Evolutionary conservation across 1,284 basidiomycete genomes (phyloP), one percentile per base, ranked within the genome.

Genomic region (Mrakiaceae sp.): DNA sequence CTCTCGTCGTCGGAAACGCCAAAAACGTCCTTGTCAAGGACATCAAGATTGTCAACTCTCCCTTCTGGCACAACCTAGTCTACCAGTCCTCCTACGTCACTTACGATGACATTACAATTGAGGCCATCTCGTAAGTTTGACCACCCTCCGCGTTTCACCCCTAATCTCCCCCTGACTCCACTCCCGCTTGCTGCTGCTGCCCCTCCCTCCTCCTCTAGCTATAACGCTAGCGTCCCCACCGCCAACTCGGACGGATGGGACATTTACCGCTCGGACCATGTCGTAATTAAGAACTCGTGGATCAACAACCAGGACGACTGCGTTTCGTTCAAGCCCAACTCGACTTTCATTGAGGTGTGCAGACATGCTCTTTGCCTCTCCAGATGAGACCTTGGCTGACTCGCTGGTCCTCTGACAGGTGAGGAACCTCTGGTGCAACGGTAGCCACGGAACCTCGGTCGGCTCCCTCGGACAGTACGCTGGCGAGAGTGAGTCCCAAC

Each of bases 321-420:
- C 71, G 81, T 86, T 46, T 79, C 80, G 4, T 85, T 87, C 78
- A 85, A 85, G 73, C 81, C 84, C 3, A 86, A 85, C 79, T 77
- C 71, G 1, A 85, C 84, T 0, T 81, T 84, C 69, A 80, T 85
- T 64, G 27, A 27, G 27, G 27, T 27, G 27, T 27, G 27, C 2
- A 27, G 27, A 27, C 27, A 27, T 27, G 27, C 27, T 27, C 27
- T 27, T 27, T 27, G 27, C 1, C 27, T 27, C 27, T 27, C 27
- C 27, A 27, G 27, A 27, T 27, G 27, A 27, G 27, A 27, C 27
- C 27, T 27, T 27, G 27, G 27, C 27, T 27, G 27, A 27, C 27
- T 27, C 27, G 27, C 27, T 27, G 27, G 1, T 27, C 27, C 27
- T 27, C 27, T 27, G 27, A 27, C 27, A 27, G 27, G 27, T 86